Evolutionary conservation across 352 stramenopile genomes (phyloP), one percentile per base, ranked within the genome.

Genomic region (Phytophthora nicotianae): DNA sequence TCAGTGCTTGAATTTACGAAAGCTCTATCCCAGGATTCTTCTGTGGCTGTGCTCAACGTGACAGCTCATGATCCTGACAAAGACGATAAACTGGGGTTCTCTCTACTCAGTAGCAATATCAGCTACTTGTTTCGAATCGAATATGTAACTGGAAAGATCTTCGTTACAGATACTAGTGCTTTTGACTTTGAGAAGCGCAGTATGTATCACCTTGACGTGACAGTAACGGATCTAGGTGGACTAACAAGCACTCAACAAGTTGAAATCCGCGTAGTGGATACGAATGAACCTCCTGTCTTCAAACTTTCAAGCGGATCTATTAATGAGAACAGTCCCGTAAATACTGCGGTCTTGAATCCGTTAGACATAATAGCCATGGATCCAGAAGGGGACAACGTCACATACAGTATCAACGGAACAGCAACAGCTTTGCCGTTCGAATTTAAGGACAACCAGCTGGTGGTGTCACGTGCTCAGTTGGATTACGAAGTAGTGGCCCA

Each of bases 281-380:
- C 72, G 5, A 89, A 89, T 35, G 77, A 86, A 59, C 48, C 74
- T 8, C 79, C 79, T 16, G 46, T 75, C 11, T 79, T 86, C 35
- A 40, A 50, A 9, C 1, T 68, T 35, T 49, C 50, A 5, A 52
- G 33, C 55, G 42, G 21, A 8, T 29, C 50, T 35, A 23, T 70
- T 11, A 24, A 69, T 33, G 65, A 73, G 33, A 66, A 73, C 50
- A 66, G 53, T n/a, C 53, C 50, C 20, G 46, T 35, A 29, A 55
- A 62, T n/a, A 66, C 65, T 26, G 23, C 35, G 0, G 50, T 73
- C 9, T 50, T 66, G 0, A 62, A 46, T 3, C 14, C 35, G 32
- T 40, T 37, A 3, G 40, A 60, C 7, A 5, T 3, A 16, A 66
- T 73, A 13, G 50, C 53, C 11, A 8, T 50, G 35, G 65, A 73